Evolutionary conservation across 768 basidiomycete species (phyloP), one percentile per base, ranked within the genome.

Genomic region (Boletus rufocinnamomeus): DNA sequence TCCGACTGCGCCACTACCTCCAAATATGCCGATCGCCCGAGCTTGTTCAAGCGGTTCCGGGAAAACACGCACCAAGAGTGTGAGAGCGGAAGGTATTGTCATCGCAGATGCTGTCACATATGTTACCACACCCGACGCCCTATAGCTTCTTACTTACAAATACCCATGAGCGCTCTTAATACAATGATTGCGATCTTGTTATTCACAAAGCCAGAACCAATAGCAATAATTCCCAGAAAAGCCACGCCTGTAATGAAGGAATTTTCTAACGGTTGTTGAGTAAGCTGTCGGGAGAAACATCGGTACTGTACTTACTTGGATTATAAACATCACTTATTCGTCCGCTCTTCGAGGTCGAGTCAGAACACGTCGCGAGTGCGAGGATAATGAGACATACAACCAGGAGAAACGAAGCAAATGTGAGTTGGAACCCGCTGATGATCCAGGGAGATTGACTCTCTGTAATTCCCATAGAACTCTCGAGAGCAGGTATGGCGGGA

Each of bases 131-230:
- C n/a, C 19, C 32, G 3, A 50, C 11, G 23, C 6, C 21, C 1
- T 19, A 9, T 34, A 4, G 4, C 2, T 16, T 32, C n/a, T 38
- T 34, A 28, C 68, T 52, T 38, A 79, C 81, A 73, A 38, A 79
- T 74, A 19, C 84, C 84, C 60, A 73, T 79, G 10, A 85, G 52
- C 1, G 80, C 84, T 63, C 84, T 75, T 2, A 86, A 65, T 41
- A 83, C 72, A 32, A 85, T 73, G 48, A 85, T 70, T 0, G 70
- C 74, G 56, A 83, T 76, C 62, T 83, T 78, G 63, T 75, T 71
- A 23, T 70, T 55, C 30, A 73, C 71, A 58, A 85, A 84, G 21
- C 82, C 82, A 11, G 72, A 72, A 23, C 74, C 72, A 16, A 84
- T 62, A n/a, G 79, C 76, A 23, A 82, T 66, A 38, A 80, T 52